A percentile compares a stretch with the other conserved stretches of the same genome.
Conservation (phyloP, 2,329 filamentous ascomycete species). For the Rhytidhysteron rufulum region DNA sequence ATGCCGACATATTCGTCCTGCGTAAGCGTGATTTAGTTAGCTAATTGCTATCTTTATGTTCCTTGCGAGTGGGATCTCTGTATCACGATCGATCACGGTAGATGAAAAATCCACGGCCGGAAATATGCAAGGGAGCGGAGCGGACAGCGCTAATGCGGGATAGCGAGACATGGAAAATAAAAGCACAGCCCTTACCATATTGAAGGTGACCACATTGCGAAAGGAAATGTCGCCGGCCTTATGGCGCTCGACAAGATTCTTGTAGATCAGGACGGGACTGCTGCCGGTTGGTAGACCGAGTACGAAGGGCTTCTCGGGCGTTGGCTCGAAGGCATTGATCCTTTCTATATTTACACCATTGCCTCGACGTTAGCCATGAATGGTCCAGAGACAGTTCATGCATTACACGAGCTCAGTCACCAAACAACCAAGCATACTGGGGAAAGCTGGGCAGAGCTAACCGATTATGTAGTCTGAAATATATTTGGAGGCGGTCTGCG, state of each 20-base stretch:
- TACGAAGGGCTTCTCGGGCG: constrained; percentile 70
- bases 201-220: constrained; percentile 85
- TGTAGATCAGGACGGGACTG: constrained; percentile 75
- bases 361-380: constrained; percentile 23
- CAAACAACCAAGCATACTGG: constrained; percentile 1
- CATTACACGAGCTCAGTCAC: background rate
- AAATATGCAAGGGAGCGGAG: constrained; percentile 13
- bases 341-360: constrained; percentile 64
- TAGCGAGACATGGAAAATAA: background rate
- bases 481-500: constrained; percentile 65
- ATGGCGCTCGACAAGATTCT: constrained; percentile 67
- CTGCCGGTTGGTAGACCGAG: constrained; percentile 81
- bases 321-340: constrained; percentile 73
- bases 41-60: constrained; percentile 6
- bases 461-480: constrained; percentile 78
- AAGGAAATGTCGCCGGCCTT: constrained; percentile 76
- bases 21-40: constrained; percentile 18
- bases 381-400: background rate
- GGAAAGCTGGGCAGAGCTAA: constrained; percentile 33
- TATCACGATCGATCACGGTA: background rate
- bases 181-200: constrained; percentile 66
- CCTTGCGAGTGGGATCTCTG: background rate
- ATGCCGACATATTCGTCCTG: constrained; percentile 85
- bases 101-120: too few relatives aligned
- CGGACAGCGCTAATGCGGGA: background rate